Base-by-base conservation (phyloP, 139 green algal genomes). In the Micractinium sp. region DNA sequence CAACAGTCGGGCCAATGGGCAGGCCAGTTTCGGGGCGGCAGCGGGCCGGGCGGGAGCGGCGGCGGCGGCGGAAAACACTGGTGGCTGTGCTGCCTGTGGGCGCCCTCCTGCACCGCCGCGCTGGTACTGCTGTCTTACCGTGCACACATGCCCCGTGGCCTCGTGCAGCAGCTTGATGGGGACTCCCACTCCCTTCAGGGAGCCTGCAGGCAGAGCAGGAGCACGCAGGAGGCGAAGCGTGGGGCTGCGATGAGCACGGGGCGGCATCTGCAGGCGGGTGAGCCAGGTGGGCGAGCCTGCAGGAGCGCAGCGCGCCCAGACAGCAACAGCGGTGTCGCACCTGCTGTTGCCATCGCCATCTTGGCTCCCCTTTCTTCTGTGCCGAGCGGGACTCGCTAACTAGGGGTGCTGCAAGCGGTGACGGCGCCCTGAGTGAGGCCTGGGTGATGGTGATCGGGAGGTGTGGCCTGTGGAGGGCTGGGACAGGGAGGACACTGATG, bases 101-200 rank as follows among this genome's bases (percentile, higher is more conserved):
- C 80, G 47, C 80, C 0, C 31, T 18, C 3, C 56, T 13, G 77
- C 31, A 31, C 35, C 9, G 74, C 9, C 2, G 39, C 41, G 41
- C 78, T 29, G 29, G 22, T 61, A 1, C 41, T 23, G 41, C 41
- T 31, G n/a, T 19, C 78, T 22, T 78, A 97, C 95, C 87, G 97
- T 99, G 25, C 99, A 93, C 15, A 97, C 91, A 92, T 99, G 98
- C 4, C 98, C 98, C 76, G 99, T 97, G 7, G 97, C 95, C 89
- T 99, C 98, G 91, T 99, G 98, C 76, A 99, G 92, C 36, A 99
- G 95, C 94, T 99, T 99, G 88, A 99, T 90, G 13, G 96, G 96
- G 35, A 98, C 94, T 9, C 96, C 96, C 38, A 98, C 85, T 63
- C 90, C 90, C 73, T 91, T 90, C 38, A 93, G 85, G 83, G 78